phyloP scores from a whole-genome alignment of 2,329 filamentous ascomycete genomes.

The Xylaria sp. region DNA sequence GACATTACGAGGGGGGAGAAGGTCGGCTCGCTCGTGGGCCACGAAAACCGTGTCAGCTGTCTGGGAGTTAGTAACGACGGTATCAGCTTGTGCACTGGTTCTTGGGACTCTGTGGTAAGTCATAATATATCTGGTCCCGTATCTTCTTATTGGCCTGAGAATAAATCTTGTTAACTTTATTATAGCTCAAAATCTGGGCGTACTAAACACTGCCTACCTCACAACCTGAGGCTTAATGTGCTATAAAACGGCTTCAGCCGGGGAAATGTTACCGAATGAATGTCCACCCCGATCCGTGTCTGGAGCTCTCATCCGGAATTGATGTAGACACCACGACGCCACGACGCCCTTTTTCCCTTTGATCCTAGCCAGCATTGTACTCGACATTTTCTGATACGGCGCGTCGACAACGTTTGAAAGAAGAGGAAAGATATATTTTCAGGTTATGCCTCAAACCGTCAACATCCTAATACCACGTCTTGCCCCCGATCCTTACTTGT shows the following conservation, averaged over 20 bases:
- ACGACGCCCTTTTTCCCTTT: constrained; percentile 55
- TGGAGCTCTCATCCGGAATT: constrained; percentile 55
- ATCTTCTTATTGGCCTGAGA: neutral
- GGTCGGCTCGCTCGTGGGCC: constrained; percentile 94
- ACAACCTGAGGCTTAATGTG: constrained; percentile 32
- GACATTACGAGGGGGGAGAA: constrained; percentile 96
- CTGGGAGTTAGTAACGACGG: constrained; percentile 98
- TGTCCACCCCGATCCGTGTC: constrained; percentile 54
- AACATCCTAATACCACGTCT: constrained; percentile 47
- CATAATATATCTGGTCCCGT: neutral
- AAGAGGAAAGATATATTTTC: constrained; percentile 43
- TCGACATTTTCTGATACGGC: constrained; percentile 44
- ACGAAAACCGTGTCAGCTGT: constrained; percentile 99
- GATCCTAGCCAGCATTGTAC: constrained; percentile 46
- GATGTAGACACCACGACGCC: constrained; percentile 61
- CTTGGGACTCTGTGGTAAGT: constrained; percentile 98
- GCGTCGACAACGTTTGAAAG: constrained; percentile 38
- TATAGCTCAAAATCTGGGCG: constrained; percentile 87
- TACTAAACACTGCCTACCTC: constrained; percentile 63
- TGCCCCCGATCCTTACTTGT: constrained; percentile 34
- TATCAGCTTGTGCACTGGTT: constrained; percentile 98
- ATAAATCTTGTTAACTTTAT: constrained; percentile 57
- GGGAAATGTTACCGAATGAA: constrained; percentile 52
- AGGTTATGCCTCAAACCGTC: constrained; percentile 43
- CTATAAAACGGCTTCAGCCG: constrained; percentile 27